phyloP scores from a whole-genome alignment of 2,329 filamentous ascomycete genomes.

The Botrytis tulipae region DNA sequence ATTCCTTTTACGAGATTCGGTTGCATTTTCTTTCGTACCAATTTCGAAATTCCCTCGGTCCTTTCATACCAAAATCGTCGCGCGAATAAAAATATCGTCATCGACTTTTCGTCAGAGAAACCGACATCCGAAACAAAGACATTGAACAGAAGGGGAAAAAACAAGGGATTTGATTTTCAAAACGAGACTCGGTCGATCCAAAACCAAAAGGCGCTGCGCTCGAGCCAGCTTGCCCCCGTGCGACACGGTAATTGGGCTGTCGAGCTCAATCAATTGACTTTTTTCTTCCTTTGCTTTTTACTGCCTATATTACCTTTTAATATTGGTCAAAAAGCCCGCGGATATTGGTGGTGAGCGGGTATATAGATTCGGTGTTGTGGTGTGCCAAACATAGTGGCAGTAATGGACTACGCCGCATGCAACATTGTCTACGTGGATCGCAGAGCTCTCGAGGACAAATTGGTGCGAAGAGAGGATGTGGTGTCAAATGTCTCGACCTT shows the following conservation, averaged over 20 bases:
- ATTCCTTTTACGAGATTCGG: constrained; percentile 10
- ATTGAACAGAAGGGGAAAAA: not conserved
- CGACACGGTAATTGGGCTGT: constrained; percentile 1
- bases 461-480: constrained; percentile 39
- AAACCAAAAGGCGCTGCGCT: not conserved
- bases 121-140: constrained; percentile 1
- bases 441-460: constrained; percentile 40
- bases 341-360: constrained; percentile 31
- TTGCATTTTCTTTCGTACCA: constrained; percentile 8
- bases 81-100: constrained; percentile 11
- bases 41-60: constrained; percentile 6
- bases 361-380: constrained; percentile 31
- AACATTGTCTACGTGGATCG: constrained; percentile 47
- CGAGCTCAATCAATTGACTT: constrained; percentile 12
- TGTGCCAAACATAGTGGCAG: constrained; percentile 32
- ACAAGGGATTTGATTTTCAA: constrained; percentile 1
- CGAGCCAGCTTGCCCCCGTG: constrained; percentile 12
- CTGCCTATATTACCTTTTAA: constrained; percentile 6
- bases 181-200: constrained; percentile 10
- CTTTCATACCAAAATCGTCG: not conserved
- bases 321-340: constrained; percentile 17
- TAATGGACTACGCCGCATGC: constrained; percentile 45
- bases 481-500: constrained; percentile 33
- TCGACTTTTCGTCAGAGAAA: not conserved
- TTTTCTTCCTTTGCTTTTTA: not conserved